A percentile compares a stretch with the other conserved stretches of the same genome.
These are phyloP conservation scores for Thelephora aurantiotincta DNA, from an alignment of 768 basidiomycete species.

Conservation along the genomic window DNA sequence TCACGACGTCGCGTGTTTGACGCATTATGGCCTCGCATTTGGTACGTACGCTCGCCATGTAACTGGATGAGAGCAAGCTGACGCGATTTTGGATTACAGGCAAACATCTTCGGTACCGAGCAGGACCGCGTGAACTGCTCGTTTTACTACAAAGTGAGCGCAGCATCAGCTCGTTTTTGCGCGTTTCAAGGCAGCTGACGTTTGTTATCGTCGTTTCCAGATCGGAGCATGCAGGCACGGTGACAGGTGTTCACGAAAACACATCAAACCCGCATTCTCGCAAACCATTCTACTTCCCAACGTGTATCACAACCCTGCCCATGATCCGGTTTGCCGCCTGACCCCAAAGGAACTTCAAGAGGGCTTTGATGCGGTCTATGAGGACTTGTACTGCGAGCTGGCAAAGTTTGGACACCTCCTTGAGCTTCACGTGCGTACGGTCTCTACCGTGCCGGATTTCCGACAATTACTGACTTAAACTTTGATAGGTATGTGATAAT, in stretches of 20 bases:
- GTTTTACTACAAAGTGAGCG: slow-evolving; percentile 87
- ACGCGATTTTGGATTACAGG: slow-evolving; percentile 26
- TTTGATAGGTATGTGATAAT: slow-evolving; percentile 80
- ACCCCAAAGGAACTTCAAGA: slow-evolving; percentile 81
- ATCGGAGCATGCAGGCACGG: slow-evolving; percentile 99
- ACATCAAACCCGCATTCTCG: slow-evolving; percentile 94
- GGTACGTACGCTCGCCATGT: slow-evolving; percentile 26
- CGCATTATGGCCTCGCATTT: slow-evolving; percentile 58
- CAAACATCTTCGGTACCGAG: slow-evolving; percentile 92
- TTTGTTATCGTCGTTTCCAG: slow-evolving; percentile 22
- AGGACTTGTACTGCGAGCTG: slow-evolving; percentile 90
- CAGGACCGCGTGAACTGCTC: slow-evolving; percentile 97
- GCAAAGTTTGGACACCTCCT: slow-evolving; percentile 90
- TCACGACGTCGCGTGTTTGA: too few species aligned
- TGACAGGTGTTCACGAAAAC: slow-evolving; percentile 95
- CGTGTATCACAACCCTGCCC: slow-evolving; percentile 96
- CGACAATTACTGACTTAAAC: background rate
- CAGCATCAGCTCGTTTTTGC: background rate
- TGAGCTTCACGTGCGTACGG: slow-evolving; percentile 72
- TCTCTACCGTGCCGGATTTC: background rate
- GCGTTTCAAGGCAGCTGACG: slow-evolving; percentile 4
- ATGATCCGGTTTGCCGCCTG: slow-evolving; percentile 82
- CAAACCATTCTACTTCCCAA: slow-evolving; percentile 95
- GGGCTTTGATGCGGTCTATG: slow-evolving; percentile 87
- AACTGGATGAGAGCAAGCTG: background rate